phyloP scores from a whole-genome alignment of 2,329 filamentous ascomycete species.

The Neonectria faginata region DNA sequence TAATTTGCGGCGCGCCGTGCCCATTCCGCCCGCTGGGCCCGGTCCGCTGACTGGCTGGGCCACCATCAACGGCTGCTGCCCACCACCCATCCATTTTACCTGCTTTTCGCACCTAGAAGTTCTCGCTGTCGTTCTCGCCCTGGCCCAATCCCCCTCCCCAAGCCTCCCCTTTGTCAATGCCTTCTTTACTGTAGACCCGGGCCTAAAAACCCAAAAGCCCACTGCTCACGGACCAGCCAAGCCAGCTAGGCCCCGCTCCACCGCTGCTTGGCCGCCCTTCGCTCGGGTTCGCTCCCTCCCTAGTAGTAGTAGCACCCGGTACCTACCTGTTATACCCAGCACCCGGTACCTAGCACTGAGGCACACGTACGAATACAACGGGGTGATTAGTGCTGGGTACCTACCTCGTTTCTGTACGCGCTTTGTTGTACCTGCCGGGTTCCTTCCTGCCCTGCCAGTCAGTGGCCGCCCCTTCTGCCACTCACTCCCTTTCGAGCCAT shows the following conservation, averaged over 20 bases:
- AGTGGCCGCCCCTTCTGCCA: constrained; percentile 26
- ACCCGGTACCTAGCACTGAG: constrained; percentile 2
- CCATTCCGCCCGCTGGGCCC: constrained; percentile 31
- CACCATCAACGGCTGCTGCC: constrained; percentile 4
- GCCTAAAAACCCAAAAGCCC: constrained; percentile 8
- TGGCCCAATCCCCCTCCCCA: constrained; percentile 7
- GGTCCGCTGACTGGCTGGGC: constrained; percentile 11
- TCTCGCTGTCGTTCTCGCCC: not conserved
- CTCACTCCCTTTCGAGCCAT: constrained; percentile 28
- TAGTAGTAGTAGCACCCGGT: too few species aligned
- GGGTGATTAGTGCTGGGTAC: constrained; percentile 35
- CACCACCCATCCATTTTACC: constrained; percentile 6
- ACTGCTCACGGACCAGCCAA: constrained; percentile 35
- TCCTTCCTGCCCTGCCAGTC: constrained; percentile 12
- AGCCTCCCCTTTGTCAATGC: constrained; percentile 32
- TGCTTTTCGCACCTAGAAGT: constrained; percentile 5
- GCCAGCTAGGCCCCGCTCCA: constrained; percentile 27
- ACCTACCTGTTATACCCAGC: not conserved
- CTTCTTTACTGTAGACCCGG: constrained; percentile 19
- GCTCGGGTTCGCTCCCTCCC: constrained; percentile 10
- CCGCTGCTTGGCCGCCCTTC: constrained; percentile 34
- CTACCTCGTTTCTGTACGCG: constrained; percentile 28
- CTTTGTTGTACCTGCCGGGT: constrained; percentile 29
- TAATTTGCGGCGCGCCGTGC: constrained; percentile 22
- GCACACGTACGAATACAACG: constrained; percentile 23